Evolutionary conservation across 2,329 filamentous ascomycete species (phyloP).

Genomic region (Sporothrix brunneoviolacea): DNA sequence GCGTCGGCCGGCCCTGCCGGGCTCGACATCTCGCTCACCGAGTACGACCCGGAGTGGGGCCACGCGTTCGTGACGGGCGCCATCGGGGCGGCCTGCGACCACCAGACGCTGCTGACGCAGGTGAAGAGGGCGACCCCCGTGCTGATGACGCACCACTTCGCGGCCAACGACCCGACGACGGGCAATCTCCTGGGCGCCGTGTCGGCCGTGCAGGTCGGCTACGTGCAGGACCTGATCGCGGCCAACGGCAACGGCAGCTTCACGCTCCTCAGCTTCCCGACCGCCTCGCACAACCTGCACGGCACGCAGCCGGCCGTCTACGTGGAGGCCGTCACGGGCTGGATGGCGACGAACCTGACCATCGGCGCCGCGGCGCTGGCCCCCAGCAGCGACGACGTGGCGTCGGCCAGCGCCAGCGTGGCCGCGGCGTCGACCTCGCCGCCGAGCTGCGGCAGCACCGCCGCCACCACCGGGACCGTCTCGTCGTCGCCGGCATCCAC

Average conservation of each 20-base stretch:
- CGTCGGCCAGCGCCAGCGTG: neutral
- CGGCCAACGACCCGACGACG: neutral
- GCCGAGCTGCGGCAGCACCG: too few relatives aligned
- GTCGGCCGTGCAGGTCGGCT: neutral
- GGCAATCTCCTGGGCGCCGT: neutral
- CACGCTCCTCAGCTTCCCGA: neutral
- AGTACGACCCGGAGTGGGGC: conserved; percentile 1
- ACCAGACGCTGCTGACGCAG: neutral
- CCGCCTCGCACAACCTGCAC: neutral
- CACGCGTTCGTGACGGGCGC: neutral
- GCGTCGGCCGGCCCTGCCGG: neutral
- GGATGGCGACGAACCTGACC: conserved; percentile 1
- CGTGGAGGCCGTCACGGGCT: neutral
- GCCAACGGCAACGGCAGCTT: neutral
- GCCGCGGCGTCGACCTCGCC: neutral
- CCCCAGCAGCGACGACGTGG: neutral
- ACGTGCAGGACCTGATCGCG: neutral
- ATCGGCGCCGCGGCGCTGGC: neutral
- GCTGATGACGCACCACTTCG: neutral
- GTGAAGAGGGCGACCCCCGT: neutral
- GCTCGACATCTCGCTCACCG: neutral
- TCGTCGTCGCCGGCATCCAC: neutral
- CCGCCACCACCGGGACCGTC: neutral
- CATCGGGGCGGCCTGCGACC: neutral
- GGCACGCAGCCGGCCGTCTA: neutral